Evolutionary conservation across 1,139 yeast species (phyloP).

Genomic region (Taiozyma onychis): DNA sequence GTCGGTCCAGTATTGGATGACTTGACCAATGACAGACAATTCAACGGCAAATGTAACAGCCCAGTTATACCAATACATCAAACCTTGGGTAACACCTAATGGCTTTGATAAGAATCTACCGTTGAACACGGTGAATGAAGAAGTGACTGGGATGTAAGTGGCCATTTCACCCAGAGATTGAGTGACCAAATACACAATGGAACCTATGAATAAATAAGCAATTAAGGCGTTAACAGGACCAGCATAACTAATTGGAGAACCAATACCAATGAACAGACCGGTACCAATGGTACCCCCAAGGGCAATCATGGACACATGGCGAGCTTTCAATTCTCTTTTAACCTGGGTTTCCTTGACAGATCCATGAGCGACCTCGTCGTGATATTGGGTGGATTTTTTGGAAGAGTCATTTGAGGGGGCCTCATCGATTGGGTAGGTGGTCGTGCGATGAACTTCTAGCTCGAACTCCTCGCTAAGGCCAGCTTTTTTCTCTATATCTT

Average conservation of each 20-base stretch:
- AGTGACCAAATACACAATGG: slow-evolving; percentile 58
- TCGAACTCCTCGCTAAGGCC: not conserved
- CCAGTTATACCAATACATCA: slow-evolving; percentile 88
- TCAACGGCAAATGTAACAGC: slow-evolving; percentile 82
- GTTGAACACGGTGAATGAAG: slow-evolving; percentile 53
- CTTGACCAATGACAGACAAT: slow-evolving; percentile 75
- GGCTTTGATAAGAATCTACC: slow-evolving; percentile 52
- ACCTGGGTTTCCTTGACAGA: slow-evolving; percentile 31
- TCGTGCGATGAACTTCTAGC: not conserved
- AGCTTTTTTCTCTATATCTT: not conserved
- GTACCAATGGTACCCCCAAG: slow-evolving; percentile 68
- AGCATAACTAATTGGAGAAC: slow-evolving; percentile 48
- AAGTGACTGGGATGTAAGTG: slow-evolving; percentile 62
- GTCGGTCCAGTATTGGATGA: slow-evolving; percentile 70
- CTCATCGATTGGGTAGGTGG: not conserved
- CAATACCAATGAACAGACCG: slow-evolving; percentile 55
- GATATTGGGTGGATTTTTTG: slow-evolving; percentile 4
- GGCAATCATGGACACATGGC: slow-evolving; percentile 63
- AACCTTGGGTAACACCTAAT: slow-evolving; percentile 78
- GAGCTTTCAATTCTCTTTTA: slow-evolving; percentile 45
- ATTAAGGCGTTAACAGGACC: slow-evolving; percentile 72
- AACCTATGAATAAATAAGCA: slow-evolving; percentile 60
- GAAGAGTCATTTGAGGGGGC: not conserved
- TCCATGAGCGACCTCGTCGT: slow-evolving; percentile 19
- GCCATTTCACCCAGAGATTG: slow-evolving; percentile 77